Evolutionary conservation across 2,329 filamentous ascomycete species (phyloP).

Genomic region (Colletotrichum cereale): DNA sequence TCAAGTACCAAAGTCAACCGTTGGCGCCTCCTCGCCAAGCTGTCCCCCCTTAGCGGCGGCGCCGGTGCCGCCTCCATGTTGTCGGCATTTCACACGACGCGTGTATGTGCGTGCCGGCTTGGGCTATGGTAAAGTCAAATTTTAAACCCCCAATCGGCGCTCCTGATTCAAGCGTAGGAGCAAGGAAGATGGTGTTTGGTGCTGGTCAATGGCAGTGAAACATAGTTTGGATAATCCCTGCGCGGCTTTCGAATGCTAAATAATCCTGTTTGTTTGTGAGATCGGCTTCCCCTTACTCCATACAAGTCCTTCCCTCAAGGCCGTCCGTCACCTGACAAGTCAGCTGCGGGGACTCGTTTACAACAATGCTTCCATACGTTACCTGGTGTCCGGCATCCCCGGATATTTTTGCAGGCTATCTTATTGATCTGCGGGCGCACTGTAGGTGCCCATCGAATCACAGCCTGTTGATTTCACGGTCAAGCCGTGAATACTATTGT

Average conservation of each 20-base stretch:
- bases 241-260: not conserved
- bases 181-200: not conserved
- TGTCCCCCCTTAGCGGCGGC: not conserved
- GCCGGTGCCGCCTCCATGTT: not conserved
- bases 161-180: not conserved
- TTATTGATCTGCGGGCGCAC: not conserved
- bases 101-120: not conserved
- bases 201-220: conserved; percentile 1
- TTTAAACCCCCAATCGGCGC: not conserved
- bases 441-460: not conserved
- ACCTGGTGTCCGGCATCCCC: conserved; percentile 17
- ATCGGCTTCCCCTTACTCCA: not conserved
- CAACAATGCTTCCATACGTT: not conserved
- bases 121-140: conserved; percentile 10
- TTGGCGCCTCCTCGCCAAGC: not conserved
- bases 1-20: conserved; percentile 9
- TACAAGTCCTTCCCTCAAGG: not conserved
- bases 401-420: not conserved
- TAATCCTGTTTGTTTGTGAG: conserved; percentile 11
- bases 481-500: not conserved
- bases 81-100: not conserved
- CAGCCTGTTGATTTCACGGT: not conserved
- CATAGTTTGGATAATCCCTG: conserved; percentile 18
- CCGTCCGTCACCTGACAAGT: not conserved
- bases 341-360: not conserved